Conservation (phyloP, 257 asterid species). For the Rauvolfia tetraphylla region DNA sequence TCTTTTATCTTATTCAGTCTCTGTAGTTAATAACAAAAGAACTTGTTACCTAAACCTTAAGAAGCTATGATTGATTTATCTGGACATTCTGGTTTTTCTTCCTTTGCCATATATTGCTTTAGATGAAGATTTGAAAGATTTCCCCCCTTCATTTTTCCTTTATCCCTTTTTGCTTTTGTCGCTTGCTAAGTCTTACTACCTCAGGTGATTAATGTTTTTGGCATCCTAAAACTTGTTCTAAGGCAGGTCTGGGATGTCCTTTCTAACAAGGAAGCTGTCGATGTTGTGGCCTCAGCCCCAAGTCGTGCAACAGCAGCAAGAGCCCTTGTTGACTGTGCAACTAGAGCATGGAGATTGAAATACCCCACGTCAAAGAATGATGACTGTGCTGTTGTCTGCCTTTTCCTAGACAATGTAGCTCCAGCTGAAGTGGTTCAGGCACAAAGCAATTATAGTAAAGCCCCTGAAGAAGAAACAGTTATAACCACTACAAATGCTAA, state of each 20-base stretch:
- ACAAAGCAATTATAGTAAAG: slow-evolving; percentile 19
- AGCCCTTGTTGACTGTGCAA: slow-evolving; percentile 92
- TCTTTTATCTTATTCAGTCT: not conserved
- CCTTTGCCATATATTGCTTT: not conserved
- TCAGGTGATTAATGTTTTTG: not conserved
- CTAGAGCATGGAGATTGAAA: slow-evolving; percentile 95
- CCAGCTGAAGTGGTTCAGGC: slow-evolving; percentile 17
- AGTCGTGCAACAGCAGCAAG: slow-evolving; percentile 76
- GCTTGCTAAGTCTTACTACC: not conserved
- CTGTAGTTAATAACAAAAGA: not conserved
- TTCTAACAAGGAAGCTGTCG: slow-evolving; percentile 90
- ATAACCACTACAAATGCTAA: slow-evolving; percentile 20
- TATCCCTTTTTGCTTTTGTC: not conserved
- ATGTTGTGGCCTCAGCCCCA: slow-evolving; percentile 90
- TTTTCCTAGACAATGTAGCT: slow-evolving; percentile 46
- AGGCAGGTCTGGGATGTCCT: slow-evolving; percentile 98
- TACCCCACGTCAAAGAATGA: slow-evolving; percentile 97
- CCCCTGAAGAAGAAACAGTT: slow-evolving; percentile 30
- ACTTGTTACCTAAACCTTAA: not conserved
- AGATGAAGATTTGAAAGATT: not conserved
- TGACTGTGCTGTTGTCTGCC: slow-evolving; percentile 92
- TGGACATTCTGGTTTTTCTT: no score
- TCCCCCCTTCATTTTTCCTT: not conserved
- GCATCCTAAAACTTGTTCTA: slow-evolving; percentile 6
- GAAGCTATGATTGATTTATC: not conserved